Base-by-base conservation (phyloP, 176 grass and related monocot genomes). In the Dendrocalamus sinicus region DNA sequence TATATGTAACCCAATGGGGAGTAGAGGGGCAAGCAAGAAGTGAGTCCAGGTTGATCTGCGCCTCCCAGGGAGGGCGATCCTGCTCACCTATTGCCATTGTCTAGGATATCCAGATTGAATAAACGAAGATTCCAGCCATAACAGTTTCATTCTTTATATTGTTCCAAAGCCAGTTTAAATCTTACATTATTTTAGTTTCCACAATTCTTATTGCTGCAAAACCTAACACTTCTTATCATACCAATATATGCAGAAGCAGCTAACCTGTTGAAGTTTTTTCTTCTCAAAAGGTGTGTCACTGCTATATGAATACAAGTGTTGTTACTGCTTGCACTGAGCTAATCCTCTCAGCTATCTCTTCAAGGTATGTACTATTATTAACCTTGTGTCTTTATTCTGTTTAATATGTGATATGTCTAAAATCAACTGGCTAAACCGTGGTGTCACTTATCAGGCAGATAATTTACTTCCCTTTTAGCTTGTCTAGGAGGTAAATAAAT, bases 241-340 rank as follows among this genome's bases (percentile, higher is more conserved):
- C 22, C 0, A 63, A n/a, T 54, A 40, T 76, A 51, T 83, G 13
- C 11, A 32, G 40, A 66, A 69, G 32, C 22, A 44, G 75, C 26
- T 80, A 80, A 61, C 32, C 15, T 61, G 19, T 61, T 73, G 67
- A 75, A 57, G n/a, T 54, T 87, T 70, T 70, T 84, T 70, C 69
- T 79, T 79, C 51, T 84, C 75, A 53, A 67, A 75, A 52, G 52
- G 41, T 69, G 39, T 48, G 12, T 45, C 45, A 41, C 68, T 64
- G 10, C 50, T 76, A 46, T 67, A 5, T 73, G 47, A 76, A 43
- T 70, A 55, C 62, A 51, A n/a, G 8, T 69, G 24, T 20, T 77
- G 40, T 61, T 35, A 35, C 67, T 84, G 40, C 37, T 79, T 67
- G 9, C 2, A 54, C 70, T 0, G 5, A 53, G 41, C 62, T 86